These are phyloP conservation scores for Themeda triandra DNA, from an alignment of 176 grass and related monocot species.

Conservation along the genomic window DNA sequence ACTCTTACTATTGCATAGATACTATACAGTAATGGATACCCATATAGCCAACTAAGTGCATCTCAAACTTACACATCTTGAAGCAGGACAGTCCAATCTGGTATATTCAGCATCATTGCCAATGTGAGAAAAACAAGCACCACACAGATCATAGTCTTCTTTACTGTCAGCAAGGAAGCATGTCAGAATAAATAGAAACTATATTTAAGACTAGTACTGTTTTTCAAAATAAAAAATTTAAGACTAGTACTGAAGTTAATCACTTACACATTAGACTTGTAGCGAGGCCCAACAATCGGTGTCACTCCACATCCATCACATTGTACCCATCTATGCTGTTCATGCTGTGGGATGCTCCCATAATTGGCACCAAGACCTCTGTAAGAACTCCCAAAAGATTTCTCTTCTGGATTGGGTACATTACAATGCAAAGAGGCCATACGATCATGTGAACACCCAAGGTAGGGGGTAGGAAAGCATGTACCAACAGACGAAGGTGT, in stretches of 20 bases:
- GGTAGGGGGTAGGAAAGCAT: not conserved
- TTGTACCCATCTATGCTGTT: constrained; percentile 43
- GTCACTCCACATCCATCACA: constrained; percentile 68
- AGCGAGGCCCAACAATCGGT: constrained; percentile 58
- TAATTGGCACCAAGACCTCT: constrained; percentile 4
- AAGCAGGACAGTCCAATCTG: constrained; percentile 39
- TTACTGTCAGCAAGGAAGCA: constrained; percentile 49
- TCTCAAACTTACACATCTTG: not conserved
- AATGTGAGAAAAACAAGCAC: constrained; percentile 44
- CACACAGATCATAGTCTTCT: constrained; percentile 60
- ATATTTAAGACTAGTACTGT: not conserved
- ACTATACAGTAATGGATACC: constrained; percentile 20
- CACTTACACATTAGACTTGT: constrained; percentile 72
- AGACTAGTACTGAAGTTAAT: not conserved
- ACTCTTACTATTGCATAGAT: not conserved
- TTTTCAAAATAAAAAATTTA: not conserved
- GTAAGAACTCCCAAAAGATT: constrained; percentile 10
- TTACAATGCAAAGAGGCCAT: not conserved
- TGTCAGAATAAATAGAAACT: not conserved
- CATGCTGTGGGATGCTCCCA: not conserved
- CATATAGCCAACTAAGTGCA: constrained; percentile 8
- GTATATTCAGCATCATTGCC: constrained; percentile 58
- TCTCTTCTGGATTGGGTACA: not conserved
- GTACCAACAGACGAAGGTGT: not conserved
- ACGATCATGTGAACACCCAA: not conserved